These are phyloP conservation scores for Desmodesmus armatus DNA, from an alignment of 139 green algal genomes.

Conservation along the genomic window DNA sequence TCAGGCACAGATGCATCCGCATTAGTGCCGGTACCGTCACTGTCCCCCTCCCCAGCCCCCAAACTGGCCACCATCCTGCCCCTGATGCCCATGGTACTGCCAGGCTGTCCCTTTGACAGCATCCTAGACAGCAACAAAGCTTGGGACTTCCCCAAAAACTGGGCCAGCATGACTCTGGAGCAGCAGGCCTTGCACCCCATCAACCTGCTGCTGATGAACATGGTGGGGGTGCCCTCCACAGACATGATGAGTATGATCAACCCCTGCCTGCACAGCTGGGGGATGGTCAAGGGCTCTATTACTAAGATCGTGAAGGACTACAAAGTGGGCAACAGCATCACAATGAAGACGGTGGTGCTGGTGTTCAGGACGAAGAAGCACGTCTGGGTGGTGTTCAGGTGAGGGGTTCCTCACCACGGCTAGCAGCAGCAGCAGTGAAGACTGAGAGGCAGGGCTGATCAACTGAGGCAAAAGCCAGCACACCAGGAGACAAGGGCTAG, in stretches of 20 bases:
- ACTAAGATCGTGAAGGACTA: background rate
- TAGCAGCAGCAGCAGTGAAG: no score
- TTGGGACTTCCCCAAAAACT: background rate
- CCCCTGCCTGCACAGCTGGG: slow-evolving; percentile 31
- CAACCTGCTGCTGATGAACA: slow-evolving; percentile 35
- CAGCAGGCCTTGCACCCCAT: slow-evolving; percentile 37
- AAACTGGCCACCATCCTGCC: slow-evolving; percentile 7
- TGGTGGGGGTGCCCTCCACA: slow-evolving; percentile 25
- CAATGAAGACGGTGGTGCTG: slow-evolving; percentile 29
- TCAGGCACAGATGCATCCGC: background rate
- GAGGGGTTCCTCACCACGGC: no score
- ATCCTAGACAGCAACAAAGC: slow-evolving; percentile 13
- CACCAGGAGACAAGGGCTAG: no score
- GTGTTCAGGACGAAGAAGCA: slow-evolving; percentile 17
- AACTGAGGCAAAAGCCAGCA: no score
- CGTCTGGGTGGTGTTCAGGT: slow-evolving; percentile 36
- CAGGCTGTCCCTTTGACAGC: background rate
- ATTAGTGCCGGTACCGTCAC: no score
- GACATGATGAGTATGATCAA: background rate
- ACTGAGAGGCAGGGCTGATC: no score
- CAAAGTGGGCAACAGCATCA: background rate
- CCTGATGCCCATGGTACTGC: slow-evolving; percentile 25
- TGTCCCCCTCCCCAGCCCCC: background rate
- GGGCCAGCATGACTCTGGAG: slow-evolving; percentile 21
- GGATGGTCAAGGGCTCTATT: slow-evolving; percentile 4